phyloP scores from a whole-genome alignment of 2,329 filamentous ascomycete genomes.

The Cyclaneusma minus region DNA sequence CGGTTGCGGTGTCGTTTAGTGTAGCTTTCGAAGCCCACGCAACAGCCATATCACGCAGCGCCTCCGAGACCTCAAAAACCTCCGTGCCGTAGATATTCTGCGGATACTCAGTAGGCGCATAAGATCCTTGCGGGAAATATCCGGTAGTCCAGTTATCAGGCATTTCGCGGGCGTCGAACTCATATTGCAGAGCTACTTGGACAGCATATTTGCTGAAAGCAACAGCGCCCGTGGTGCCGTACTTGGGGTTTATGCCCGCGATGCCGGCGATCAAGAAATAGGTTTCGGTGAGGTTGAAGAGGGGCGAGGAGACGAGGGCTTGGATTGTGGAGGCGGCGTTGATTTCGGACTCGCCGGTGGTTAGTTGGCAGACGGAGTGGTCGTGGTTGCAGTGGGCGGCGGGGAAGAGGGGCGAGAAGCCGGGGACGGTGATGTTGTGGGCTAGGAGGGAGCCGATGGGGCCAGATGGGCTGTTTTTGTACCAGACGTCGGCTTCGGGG shows the following conservation, averaged over 20 bases:
- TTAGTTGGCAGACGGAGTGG: conserved; percentile 50
- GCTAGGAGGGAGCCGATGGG: conserved; percentile 38
- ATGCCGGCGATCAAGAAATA: conserved; percentile 64
- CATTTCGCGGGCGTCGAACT: conserved; percentile 56
- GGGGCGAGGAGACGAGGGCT: conserved; percentile 42
- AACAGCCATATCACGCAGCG: conserved; percentile 37
- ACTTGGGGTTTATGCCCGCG: conserved; percentile 56
- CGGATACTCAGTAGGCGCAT: conserved; percentile 39
- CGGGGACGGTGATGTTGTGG: conserved; percentile 40
- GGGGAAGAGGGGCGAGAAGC: conserved; percentile 50
- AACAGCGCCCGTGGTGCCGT: conserved; percentile 48
- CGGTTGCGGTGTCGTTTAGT: conserved; percentile 33
- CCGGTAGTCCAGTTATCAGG: conserved; percentile 49
- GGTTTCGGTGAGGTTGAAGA: conserved; percentile 48
- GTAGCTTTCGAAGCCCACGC: conserved; percentile 32
- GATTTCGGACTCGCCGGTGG: conserved; percentile 55
- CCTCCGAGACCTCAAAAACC: conserved; percentile 49
- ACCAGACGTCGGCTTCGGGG: conserved; percentile 47
- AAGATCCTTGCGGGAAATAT: conserved; percentile 49
- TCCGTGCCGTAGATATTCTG: conserved; percentile 49
- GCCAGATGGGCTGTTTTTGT: conserved; percentile 28
- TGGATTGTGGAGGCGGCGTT: conserved; percentile 55
- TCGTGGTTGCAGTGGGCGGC: conserved; percentile 46
- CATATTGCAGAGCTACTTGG: conserved; percentile 62
- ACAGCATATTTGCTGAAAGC: conserved; percentile 55